phyloP scores from a whole-genome alignment of 192 early-diverging fungal genomes.

The Thoreauomyces humboldtii region DNA sequence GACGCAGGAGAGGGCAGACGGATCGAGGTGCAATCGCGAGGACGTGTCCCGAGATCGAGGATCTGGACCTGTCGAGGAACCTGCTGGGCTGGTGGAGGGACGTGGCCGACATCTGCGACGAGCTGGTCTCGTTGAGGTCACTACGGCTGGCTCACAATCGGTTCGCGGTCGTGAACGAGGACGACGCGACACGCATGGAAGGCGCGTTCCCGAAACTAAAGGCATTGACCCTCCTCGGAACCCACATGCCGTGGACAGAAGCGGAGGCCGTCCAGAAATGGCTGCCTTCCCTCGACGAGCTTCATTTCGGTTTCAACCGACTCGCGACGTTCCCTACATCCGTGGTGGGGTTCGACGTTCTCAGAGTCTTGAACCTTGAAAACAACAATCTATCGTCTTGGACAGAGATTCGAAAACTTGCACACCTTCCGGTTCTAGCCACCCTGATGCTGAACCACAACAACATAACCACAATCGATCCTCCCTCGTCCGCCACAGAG shows the following conservation, averaged over 20 bases:
- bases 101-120: constrained; percentile 35
- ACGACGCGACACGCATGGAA: neutral
- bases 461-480: constrained; percentile 8
- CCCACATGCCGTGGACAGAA: constrained; percentile 34
- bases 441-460: constrained; percentile 33
- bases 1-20: neutral
- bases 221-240: constrained; percentile 35
- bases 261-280: constrained; percentile 19
- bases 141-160: constrained; percentile 43
- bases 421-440: constrained; percentile 17
- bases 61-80: constrained; percentile 48
- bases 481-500: neutral
- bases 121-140: constrained; percentile 31
- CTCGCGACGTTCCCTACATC: constrained; percentile 6
- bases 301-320: constrained; percentile 47
- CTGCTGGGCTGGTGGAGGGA: constrained; percentile 34
- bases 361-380: constrained; percentile 40
- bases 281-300: constrained; percentile 32
- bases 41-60: constrained; percentile 39
- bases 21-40: too few species aligned
- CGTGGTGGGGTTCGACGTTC: neutral
- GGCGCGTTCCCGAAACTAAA: constrained; percentile 30
- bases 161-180: constrained; percentile 13
- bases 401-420: constrained; percentile 27
- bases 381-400: constrained; percentile 34